Conservation (phyloP, 805 yeast genomes). For the Saturnispora silvae region DNA sequence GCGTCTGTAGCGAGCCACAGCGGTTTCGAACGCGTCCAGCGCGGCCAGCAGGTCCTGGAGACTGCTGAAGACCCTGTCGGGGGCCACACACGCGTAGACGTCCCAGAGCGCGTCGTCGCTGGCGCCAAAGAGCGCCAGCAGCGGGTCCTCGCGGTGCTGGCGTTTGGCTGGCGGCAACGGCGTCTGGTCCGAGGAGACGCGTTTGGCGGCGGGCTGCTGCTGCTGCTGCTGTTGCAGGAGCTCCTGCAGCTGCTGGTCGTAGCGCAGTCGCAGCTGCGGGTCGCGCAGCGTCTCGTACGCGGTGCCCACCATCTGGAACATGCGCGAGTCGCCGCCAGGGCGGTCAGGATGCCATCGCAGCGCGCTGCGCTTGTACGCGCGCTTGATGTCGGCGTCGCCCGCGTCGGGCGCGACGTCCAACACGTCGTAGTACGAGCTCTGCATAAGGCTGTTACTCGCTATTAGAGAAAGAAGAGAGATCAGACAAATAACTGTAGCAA, state of each 20-base stretch:
- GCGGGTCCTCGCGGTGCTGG: constrained; percentile 1
- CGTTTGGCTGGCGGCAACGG: constrained; percentile 1
- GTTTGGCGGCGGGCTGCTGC: background rate
- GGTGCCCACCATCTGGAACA: constrained; percentile 66
- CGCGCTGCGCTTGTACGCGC: constrained; percentile 70
- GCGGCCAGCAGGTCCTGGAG: background rate
- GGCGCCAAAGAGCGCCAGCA: constrained; percentile 2
- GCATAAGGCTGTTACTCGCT: no score
- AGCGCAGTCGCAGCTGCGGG: constrained; percentile 50
- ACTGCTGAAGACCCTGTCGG: background rate
- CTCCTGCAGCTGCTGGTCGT: constrained; percentile 38
- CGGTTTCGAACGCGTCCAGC: background rate
- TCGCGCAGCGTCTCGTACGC: constrained; percentile 79
- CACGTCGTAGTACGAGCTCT: constrained; percentile 38
- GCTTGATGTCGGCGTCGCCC: constrained; percentile 50
- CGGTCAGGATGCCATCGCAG: constrained; percentile 74
- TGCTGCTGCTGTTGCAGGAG: constrained; percentile 7
- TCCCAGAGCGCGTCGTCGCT: constrained; percentile 6
- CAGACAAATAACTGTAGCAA: no score
- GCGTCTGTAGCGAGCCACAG: background rate
- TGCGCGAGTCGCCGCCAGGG: constrained; percentile 70
- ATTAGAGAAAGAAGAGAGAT: no score
- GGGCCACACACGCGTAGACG: constrained; percentile 4
- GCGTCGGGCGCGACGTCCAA: constrained; percentile 47
- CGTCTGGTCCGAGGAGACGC: background rate